phyloP scores from a whole-genome alignment of 495 filamentous ascomycete genomes.

The Tuber umbilicatum region DNA sequence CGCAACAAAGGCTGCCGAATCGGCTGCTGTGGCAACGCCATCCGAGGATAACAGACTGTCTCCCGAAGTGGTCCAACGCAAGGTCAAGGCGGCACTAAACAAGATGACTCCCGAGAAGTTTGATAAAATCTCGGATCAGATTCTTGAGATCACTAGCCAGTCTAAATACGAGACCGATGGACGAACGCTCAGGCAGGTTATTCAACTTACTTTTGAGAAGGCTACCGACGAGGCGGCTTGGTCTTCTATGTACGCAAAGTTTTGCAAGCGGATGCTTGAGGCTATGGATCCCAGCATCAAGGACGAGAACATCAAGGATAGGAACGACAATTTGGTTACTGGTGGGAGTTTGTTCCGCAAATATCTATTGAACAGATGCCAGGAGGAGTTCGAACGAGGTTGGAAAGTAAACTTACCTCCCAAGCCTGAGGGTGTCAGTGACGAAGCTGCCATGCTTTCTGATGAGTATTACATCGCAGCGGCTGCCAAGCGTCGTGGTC shows the following conservation, averaged over 20 bases:
- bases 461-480: slow-evolving; percentile 96
- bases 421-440: slow-evolving; percentile 66
- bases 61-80: slow-evolving; percentile 91
- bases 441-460: slow-evolving; percentile 75
- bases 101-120: slow-evolving; percentile 99
- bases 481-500: slow-evolving; percentile 90
- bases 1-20: slow-evolving; percentile 50
- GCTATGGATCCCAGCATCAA: slow-evolving; percentile 92
- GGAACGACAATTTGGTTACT: slow-evolving; percentile 73
- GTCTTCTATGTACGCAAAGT: slow-evolving; percentile 98
- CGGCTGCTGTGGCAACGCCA: slow-evolving; percentile 51
- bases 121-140: slow-evolving; percentile 88
- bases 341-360: slow-evolving; percentile 95
- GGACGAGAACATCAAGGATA: slow-evolving; percentile 87
- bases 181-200: slow-evolving; percentile 91
- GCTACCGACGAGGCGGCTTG: slow-evolving; percentile 97
- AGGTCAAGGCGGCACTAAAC: slow-evolving; percentile 96
- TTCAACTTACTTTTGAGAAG: slow-evolving; percentile 98
- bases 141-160: slow-evolving; percentile 83
- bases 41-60: slow-evolving; percentile 58
- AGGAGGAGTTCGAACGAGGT: slow-evolving; percentile 97
- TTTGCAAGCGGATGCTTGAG: slow-evolving; percentile 94
- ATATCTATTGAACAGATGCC: slow-evolving; percentile 96
- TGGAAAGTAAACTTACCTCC: slow-evolving; percentile 88
- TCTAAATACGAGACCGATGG: slow-evolving; percentile 94